Conservation (phyloP, 1,284 basidiomycete species). For the Sanghuangporus baumii region DNA sequence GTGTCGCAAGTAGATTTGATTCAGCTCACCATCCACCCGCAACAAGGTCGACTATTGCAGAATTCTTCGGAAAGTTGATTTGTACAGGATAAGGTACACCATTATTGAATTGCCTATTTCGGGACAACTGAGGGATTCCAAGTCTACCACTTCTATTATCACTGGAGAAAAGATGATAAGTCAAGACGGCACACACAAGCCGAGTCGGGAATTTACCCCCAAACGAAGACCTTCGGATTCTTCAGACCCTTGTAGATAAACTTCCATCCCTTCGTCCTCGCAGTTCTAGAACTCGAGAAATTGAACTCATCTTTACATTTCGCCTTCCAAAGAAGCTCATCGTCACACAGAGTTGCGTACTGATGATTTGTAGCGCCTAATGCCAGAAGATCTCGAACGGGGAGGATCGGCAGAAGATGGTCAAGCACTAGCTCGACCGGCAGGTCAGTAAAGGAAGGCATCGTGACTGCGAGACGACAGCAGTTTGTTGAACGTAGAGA, state of each 20-base stretch:
- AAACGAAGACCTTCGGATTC: conserved; percentile 62
- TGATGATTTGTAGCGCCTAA: conserved; percentile 54
- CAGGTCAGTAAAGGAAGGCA: conserved; percentile 42
- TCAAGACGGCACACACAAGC: not conserved
- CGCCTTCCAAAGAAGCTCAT: conserved; percentile 76
- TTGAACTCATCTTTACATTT: conserved; percentile 74
- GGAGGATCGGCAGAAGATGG: conserved; percentile 57
- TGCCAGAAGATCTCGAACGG: conserved; percentile 51
- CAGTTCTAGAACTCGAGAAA: conserved; percentile 62
- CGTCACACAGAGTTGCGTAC: conserved; percentile 54
- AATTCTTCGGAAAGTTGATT: conserved; percentile 44
- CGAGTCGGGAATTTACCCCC: conserved; percentile 54
- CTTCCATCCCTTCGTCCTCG: conserved; percentile 71
- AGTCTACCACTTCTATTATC: conserved; percentile 54
- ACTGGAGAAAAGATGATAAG: conserved; percentile 31
- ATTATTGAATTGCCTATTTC: conserved; percentile 24
- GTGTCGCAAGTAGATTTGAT: not conserved
- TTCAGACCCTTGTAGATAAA: conserved; percentile 70
- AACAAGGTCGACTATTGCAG: conserved; percentile 65
- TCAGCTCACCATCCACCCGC: conserved; percentile 73
- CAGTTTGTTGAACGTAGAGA: not conserved
- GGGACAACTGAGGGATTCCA: conserved; percentile 40
- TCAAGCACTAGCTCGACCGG: conserved; percentile 74
- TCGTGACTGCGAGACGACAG: conserved; percentile 16
- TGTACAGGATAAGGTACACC: conserved; percentile 60